phyloP scores from a whole-genome alignment of 2,329 filamentous ascomycete genomes.

The Neofusicoccum cordaticola region DNA sequence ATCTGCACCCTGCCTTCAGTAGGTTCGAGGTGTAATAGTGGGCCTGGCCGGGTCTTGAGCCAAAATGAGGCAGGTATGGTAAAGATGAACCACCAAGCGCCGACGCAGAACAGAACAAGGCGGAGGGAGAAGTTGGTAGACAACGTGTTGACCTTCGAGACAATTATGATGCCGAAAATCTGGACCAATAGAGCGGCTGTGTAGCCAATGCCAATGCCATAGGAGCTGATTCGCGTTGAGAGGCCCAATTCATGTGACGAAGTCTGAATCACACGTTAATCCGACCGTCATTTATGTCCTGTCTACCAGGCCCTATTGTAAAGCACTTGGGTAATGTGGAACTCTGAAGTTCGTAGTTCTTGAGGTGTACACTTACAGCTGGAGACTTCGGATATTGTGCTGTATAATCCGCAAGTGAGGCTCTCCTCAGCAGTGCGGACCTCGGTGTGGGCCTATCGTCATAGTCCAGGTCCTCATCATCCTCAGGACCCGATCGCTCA shows the following conservation, averaged over 20 bases:
- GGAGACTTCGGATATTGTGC: not conserved
- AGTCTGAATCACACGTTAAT: not conserved
- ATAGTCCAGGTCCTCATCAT: not conserved
- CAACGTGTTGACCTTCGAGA: conserved; percentile 59
- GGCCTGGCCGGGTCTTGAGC: conserved; percentile 84
- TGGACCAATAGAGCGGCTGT: conserved; percentile 82
- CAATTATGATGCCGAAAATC: conserved; percentile 72
- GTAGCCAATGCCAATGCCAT: conserved; percentile 92
- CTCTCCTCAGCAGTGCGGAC: conserved; percentile 3
- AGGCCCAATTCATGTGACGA: conserved; percentile 70
- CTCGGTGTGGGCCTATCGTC: not conserved
- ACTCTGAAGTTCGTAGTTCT: not conserved
- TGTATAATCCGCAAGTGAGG: conserved; percentile 1
- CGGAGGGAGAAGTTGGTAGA: conserved; percentile 83
- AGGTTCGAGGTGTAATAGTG: conserved; percentile 52
- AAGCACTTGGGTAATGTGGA: not conserved
- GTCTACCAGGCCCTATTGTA: no score
- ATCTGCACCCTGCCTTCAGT: conserved; percentile 39
- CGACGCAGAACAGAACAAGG: conserved; percentile 81
- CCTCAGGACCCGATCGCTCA: not conserved
- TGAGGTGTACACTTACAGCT: not conserved
- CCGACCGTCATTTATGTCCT: no score
- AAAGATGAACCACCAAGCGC: conserved; percentile 89
- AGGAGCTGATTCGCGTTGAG: conserved; percentile 86
- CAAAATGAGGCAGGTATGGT: conserved; percentile 85